Base-by-base conservation (phyloP, 108 stramenopile genomes). In the Phaeodactylum tricornutum region DNA sequence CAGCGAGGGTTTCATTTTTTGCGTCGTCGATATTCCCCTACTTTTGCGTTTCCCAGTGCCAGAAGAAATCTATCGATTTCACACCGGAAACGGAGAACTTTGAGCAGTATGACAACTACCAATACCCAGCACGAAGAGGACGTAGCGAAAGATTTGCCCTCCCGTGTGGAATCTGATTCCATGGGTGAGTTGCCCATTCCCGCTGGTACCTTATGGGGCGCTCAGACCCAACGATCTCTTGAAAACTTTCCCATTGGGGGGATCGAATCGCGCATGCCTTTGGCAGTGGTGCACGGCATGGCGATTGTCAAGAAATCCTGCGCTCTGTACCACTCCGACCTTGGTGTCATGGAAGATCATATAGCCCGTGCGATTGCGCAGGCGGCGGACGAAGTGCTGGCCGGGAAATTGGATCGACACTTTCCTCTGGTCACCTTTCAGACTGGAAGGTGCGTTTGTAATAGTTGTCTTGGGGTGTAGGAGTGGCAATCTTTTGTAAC, bases 401-500 rank as follows among this genome's bases (percentile, higher is more conserved):
- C 69, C 3, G 98, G 95, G 46, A 51, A 86, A 30, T 80, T 86
- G 20, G 95, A 97, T 61, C 81, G 71, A 25, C 96, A 99, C 35
- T 97, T 99, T 69, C 98, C 98, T 4, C 65, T 99, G 22, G 85
- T 94, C 5, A 84, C 90, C 29, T 99, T 80, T 55, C 98, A 99
- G 67, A 99, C 98, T 4, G 96, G 98, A n/a, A n/a, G n/a, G n/a
- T n/a, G n/a, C n/a, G n/a, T n/a, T n/a, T n/a, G n/a, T n/a, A n/a
- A n/a, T n/a, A n/a, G n/a, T n/a, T n/a, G n/a, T n/a, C n/a, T n/a
- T n/a, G n/a, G n/a, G n/a, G n/a, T n/a, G n/a, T n/a, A n/a, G n/a
- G n/a, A n/a, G n/a, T n/a, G n/a, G n/a, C n/a, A n/a, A n/a, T n/a
- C n/a, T n/a, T n/a, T n/a, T n/a, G n/a, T n/a, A n/a, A n/a, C n/a